Conservation (phyloP, 108 stramenopile genomes). For the Nitzschia palea region DNA sequence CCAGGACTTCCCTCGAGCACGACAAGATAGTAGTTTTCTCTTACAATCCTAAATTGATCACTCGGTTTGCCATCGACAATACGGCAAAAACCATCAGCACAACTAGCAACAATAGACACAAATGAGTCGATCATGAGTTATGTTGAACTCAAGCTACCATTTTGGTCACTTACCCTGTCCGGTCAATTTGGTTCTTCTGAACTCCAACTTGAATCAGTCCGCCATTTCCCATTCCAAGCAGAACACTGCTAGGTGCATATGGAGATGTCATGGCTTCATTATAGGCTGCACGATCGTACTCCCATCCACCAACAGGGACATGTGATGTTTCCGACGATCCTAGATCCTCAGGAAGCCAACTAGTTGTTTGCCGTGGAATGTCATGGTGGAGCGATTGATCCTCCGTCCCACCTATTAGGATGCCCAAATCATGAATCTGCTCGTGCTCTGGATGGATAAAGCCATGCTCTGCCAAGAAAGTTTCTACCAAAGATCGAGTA, state of each 20-base stretch:
- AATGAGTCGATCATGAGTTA: not conserved
- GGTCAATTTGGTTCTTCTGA: slow-evolving; percentile 40
- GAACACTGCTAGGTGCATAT: slow-evolving; percentile 23
- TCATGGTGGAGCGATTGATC: slow-evolving; percentile 43
- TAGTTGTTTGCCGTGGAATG: slow-evolving; percentile 24
- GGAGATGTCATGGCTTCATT: slow-evolving; percentile 36
- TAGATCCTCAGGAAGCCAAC: slow-evolving; percentile 16
- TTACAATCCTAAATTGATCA: slow-evolving; percentile 23
- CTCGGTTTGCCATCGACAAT: slow-evolving; percentile 9
- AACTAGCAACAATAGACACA: not conserved
- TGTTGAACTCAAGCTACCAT: too few species aligned
- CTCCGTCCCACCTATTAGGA: slow-evolving; percentile 38
- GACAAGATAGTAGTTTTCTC: slow-evolving; percentile 31
- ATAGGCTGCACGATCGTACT: slow-evolving; percentile 32
- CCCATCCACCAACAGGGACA: slow-evolving; percentile 28
- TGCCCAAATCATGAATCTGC: slow-evolving; percentile 22
- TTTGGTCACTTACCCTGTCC: slow-evolving; percentile 7
- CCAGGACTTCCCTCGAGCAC: slow-evolving; percentile 27
- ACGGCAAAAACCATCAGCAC: slow-evolving; percentile 4
- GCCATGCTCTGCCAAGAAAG: not conserved
- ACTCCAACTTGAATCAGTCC: slow-evolving; percentile 18
- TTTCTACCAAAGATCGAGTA: slow-evolving; percentile 19
- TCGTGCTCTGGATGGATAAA: slow-evolving; percentile 14
- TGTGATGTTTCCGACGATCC: not conserved
- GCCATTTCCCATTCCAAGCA: slow-evolving; percentile 17